Percentiles rank a stretch among this genome's conserved stretches.
These are phyloP conservation scores for Jacaranda mimosifolia DNA, from an alignment of 257 asterid species.

Conservation along the genomic window DNA sequence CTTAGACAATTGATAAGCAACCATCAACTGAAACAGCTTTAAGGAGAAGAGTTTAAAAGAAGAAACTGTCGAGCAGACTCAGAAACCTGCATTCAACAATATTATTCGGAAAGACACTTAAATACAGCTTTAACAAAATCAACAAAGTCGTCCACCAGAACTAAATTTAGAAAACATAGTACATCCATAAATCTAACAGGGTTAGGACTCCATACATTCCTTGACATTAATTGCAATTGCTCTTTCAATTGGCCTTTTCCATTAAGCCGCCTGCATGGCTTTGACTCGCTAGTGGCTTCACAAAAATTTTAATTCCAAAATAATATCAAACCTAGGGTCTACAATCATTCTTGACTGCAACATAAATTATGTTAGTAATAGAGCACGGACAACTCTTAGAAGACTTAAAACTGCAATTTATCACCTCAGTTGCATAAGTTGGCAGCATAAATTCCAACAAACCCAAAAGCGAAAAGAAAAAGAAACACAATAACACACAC, in stretches of 20 bases:
- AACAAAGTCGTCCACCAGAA: background rate
- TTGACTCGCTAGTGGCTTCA: slow-evolving; percentile 5
- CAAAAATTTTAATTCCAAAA: background rate
- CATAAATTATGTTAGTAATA: background rate
- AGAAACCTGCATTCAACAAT: background rate
- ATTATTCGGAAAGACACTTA: background rate
- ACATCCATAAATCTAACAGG: background rate
- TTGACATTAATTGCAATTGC: background rate
- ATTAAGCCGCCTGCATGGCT: background rate
- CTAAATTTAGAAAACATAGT: background rate
- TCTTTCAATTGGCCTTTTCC: background rate
- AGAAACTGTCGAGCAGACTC: background rate
- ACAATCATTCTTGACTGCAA: background rate
- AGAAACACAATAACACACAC: background rate
- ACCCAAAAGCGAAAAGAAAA: background rate
- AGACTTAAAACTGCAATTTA: background rate
- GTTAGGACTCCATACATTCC: background rate
- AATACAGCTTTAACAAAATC: background rate
- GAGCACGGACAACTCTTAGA: background rate
- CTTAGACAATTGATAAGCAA: background rate
- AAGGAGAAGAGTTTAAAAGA: background rate
- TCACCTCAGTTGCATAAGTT: background rate
- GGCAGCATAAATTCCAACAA: background rate
- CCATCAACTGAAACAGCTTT: background rate
- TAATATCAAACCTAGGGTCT: background rate